Percentiles rank a stretch among this genome's conserved stretches.
phyloP scores from a whole-genome alignment of 2,329 filamentous ascomycete species.

The Pyricularia sp. region DNA sequence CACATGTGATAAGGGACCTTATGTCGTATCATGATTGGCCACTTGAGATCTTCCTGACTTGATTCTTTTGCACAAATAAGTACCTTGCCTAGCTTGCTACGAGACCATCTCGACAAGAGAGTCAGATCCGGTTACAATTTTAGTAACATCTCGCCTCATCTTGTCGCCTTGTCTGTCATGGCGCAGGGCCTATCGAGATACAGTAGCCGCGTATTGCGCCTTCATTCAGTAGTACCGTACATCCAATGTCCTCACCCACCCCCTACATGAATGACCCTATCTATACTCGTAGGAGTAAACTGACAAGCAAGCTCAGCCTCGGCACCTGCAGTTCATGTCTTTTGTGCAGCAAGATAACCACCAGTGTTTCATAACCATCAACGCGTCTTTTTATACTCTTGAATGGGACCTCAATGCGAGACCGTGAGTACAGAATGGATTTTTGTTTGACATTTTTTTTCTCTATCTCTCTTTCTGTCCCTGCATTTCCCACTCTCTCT shows the following conservation, averaged over 20 bases:
- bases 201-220: not conserved
- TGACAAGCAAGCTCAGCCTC: not conserved
- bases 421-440: not conserved
- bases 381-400: not conserved
- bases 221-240: too few species aligned
- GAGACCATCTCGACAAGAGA: not conserved
- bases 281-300: not conserved
- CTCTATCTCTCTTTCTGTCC: too few species aligned
- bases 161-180: not conserved
- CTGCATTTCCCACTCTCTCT: too few species aligned
- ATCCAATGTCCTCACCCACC: not conserved
- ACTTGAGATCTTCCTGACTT: not conserved
- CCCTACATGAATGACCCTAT: too few species aligned
- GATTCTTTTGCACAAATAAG: not conserved
- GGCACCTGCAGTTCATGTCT: not conserved
- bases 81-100: not conserved
- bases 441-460: too few species aligned
- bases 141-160: not conserved
- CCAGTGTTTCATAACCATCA: not conserved
- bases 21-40: not conserved
- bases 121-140: not conserved
- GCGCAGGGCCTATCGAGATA: not conserved
- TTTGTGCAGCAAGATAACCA: not conserved
- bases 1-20: not conserved
- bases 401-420: not conserved